These are phyloP conservation scores for Samsoniella hepiali DNA, from an alignment of 2,329 filamentous ascomycete species.

Conservation along the genomic window DNA sequence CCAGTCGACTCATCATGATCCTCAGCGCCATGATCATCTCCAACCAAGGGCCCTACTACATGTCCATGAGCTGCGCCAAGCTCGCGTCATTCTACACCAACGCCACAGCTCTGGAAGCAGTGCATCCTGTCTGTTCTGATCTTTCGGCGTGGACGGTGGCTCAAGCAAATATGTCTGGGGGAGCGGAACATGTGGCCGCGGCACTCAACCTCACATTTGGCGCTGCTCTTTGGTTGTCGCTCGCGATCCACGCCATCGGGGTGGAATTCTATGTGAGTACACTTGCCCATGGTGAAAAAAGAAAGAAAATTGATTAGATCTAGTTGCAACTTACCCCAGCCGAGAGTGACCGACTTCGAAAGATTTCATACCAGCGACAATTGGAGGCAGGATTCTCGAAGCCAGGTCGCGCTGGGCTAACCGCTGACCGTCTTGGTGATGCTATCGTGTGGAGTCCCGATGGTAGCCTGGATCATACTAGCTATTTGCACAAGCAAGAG, in stretches of 20 bases:
- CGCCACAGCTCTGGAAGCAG: conserved; percentile 24
- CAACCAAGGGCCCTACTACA: conserved; percentile 27
- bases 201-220: conserved; percentile 47
- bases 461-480: not conserved
- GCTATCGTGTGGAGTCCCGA: not conserved
- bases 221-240: conserved; percentile 48
- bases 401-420: conserved; percentile 47
- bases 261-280: conserved; percentile 46
- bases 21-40: conserved; percentile 36
- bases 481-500: not conserved
- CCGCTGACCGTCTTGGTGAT: conserved; percentile 40
- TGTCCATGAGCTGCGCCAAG: conserved; percentile 43
- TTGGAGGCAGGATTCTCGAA: conserved; percentile 49
- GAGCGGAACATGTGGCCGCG: conserved; percentile 34
- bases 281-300: not conserved
- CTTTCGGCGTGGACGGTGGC: conserved; percentile 32
- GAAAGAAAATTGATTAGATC: not conserved
- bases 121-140: conserved; percentile 43
- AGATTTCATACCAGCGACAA: conserved; percentile 55
- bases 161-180: conserved; percentile 29
- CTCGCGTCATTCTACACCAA: conserved; percentile 38
- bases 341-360: conserved; percentile 51
- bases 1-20: conserved; percentile 46
- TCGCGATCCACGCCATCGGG: conserved; percentile 47
- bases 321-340: conserved; percentile 51